Base-by-base conservation (phyloP, 805 yeast species). In the Cyberlindnera meyerae region DNA sequence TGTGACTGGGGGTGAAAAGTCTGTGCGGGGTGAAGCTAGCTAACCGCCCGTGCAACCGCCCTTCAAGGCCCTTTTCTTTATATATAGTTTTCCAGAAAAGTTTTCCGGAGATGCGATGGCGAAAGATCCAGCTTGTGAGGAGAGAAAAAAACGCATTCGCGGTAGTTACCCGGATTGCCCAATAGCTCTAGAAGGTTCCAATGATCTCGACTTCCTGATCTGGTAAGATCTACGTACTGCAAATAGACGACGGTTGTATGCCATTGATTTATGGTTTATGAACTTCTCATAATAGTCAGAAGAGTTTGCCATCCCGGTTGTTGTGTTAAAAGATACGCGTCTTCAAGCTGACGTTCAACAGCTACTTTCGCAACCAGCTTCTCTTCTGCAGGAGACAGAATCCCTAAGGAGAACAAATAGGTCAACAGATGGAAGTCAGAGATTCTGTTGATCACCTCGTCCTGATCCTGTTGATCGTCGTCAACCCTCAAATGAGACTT, bases 251-350 rank as follows among this genome's bases (percentile, higher is more conserved):
- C n/a, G n/a, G n/a, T n/a, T n/a, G n/a, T n/a, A n/a, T n/a, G n/a
- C n/a, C n/a, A n/a, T n/a, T 20, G 14, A 14, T 22, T 22, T 16
- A 25, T 21, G 2, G 14, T 12, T 26, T 36, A 47, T 12, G 52
- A 45, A 33, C 60, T 58, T 37, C 61, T 61, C 20, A 69, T 52
- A 29, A 77, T 75, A 27, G 88, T 74, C 24, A 78, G 56, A 40
- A 87, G 62, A 2, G 95, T 83, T 67, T 79, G 82, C 96, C 96
- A 87, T 1, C 93, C 93, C 0, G 83, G 78, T 42, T 55, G 52
- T 32, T 80, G 78, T 17, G 80, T 60, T 34, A 82, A 61, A 36
- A 64, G 65, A 42, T 72, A 66, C 36, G 70, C 72, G 36, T 73
- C 73, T 21, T 66, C 71, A 7, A 61, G 47, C 5, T 65, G 60